Conservation (phyloP, 768 basidiomycete species). For the Kwoniella mangroviensis region DNA sequence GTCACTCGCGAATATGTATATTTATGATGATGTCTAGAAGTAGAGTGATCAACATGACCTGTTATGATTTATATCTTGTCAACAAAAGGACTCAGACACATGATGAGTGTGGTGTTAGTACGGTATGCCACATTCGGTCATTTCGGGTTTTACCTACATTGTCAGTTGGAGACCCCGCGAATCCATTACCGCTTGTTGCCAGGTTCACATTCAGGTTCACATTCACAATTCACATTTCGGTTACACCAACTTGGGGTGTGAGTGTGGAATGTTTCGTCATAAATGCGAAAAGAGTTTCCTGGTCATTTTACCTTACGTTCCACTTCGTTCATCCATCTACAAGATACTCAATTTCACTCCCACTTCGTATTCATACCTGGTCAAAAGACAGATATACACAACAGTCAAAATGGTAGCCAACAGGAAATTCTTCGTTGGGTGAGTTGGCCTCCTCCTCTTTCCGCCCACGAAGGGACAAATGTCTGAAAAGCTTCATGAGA, state of each 20-base stretch:
- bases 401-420: slow-evolving; percentile 20
- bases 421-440: slow-evolving; percentile 33
- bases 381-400: slow-evolving; percentile 9
- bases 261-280: slow-evolving; percentile 1
- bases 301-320: not conserved
- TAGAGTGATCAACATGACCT: not conserved
- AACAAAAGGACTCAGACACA: not conserved
- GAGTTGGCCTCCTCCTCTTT: not conserved
- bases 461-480: not conserved
- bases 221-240: no score
- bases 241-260: not conserved
- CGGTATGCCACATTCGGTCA: slow-evolving; percentile 21
- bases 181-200: not conserved
- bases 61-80: not conserved
- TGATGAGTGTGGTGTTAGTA: no score
- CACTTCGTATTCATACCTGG: not conserved
- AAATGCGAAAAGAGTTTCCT: not conserved
- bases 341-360: not conserved
- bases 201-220: no score
- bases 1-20: no score
- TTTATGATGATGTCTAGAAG: not conserved
- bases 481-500: not conserved
- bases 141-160: slow-evolving; percentile 5
- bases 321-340: not conserved
- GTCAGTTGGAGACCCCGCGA: slow-evolving; percentile 2